Percentiles rank a stretch among this genome's conserved stretches.
Conservation (phyloP, 805 yeast genomes). For the Metschnikowia anglica region DNA sequence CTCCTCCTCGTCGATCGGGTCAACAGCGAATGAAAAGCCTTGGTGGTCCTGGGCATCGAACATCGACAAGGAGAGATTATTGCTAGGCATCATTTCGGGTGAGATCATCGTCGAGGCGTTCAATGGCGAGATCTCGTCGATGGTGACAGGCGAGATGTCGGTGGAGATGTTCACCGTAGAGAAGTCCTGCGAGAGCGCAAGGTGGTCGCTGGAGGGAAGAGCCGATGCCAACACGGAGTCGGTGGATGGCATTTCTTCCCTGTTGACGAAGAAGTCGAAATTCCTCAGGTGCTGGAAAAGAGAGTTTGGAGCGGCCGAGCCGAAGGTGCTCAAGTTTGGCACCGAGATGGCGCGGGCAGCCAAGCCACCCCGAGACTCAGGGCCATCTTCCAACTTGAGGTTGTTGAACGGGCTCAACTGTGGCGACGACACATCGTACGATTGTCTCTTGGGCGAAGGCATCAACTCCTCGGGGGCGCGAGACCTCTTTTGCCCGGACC, state of each 20-base stretch:
- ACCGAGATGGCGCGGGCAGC: slow-evolving; percentile 21
- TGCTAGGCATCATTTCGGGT: slow-evolving; percentile 5
- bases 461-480: slow-evolving; percentile 9
- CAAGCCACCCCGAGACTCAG: background rate
- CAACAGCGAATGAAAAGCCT: slow-evolving; percentile 6
- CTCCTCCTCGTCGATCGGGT: slow-evolving; percentile 12
- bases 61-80: slow-evolving; percentile 5
- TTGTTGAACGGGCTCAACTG: slow-evolving; percentile 9
- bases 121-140: slow-evolving; percentile 7
- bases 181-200: slow-evolving; percentile 4
- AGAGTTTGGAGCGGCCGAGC: slow-evolving; percentile 8
- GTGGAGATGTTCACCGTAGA: background rate
- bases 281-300: slow-evolving; percentile 12
- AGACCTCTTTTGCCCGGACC: slow-evolving; percentile 10
- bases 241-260: slow-evolving; percentile 9
- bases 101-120: slow-evolving; percentile 6
- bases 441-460: slow-evolving; percentile 15
- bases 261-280: slow-evolving; percentile 7
- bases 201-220: slow-evolving; percentile 1
- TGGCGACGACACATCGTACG: slow-evolving; percentile 4
- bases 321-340: slow-evolving; percentile 19
- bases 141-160: slow-evolving; percentile 9
- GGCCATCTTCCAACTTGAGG: slow-evolving; percentile 12
- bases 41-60: slow-evolving; percentile 1
- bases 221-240: slow-evolving; percentile 9